A percentile compares a stretch with the other conserved stretches of the same genome.
phyloP scores from a whole-genome alignment of 345 rosid genomes.

The Eucalyptus brandiana region DNA sequence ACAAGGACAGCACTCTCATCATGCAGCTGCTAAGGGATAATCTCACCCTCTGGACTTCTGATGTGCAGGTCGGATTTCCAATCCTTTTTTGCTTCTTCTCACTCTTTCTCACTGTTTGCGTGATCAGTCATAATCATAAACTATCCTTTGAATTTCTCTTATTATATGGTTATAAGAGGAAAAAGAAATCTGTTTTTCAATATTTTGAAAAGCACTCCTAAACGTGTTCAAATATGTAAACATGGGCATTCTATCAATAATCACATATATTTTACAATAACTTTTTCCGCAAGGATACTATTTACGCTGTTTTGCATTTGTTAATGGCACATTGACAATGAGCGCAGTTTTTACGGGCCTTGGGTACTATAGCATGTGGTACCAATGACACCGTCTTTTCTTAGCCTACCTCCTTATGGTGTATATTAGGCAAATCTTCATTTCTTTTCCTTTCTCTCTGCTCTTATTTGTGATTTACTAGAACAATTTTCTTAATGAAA shows the following conservation, averaged over 20 bases:
- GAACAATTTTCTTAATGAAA: not conserved
- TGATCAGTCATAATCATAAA: not conserved
- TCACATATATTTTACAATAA: not conserved
- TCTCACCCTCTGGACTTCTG: conserved; percentile 98
- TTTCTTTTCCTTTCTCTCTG: not conserved
- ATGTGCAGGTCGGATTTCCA: conserved; percentile 51
- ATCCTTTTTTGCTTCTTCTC: not conserved
- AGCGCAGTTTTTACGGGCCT: not conserved
- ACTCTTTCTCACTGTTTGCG: not conserved
- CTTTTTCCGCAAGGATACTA: not conserved
- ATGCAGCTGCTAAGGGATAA: conserved; percentile 95
- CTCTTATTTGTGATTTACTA: not conserved
- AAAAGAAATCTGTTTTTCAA: not conserved
- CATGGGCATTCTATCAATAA: not conserved
- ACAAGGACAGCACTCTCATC: conserved; percentile 98
- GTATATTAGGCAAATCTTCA: not conserved
- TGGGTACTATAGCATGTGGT: not conserved
- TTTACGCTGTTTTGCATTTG: not conserved
- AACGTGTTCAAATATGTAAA: not conserved
- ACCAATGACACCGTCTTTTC: not conserved
- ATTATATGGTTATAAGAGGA: not conserved
- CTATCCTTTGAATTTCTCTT: not conserved
- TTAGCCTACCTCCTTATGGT: not conserved
- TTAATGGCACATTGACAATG: not conserved
- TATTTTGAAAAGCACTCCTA: not conserved